phyloP scores from a whole-genome alignment of 768 basidiomycete species.

The Tricholoma matsutake region DNA sequence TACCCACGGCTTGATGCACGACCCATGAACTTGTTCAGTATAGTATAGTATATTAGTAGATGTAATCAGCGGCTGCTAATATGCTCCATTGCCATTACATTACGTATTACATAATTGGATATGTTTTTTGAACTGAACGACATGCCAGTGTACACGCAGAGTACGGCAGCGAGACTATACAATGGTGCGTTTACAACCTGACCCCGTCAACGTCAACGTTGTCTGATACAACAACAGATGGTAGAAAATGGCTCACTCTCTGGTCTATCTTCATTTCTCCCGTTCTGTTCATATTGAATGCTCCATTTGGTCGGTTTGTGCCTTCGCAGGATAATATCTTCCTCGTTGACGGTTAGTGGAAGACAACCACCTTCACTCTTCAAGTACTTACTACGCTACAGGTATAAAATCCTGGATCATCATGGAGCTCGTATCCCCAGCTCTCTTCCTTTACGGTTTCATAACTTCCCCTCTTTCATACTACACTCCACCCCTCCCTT shows the following conservation, averaged over 20 bases:
- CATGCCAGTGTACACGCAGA: background rate
- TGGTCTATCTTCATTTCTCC: conserved; percentile 1
- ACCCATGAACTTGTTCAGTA: conserved; percentile 9
- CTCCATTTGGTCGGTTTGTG: conserved; percentile 10
- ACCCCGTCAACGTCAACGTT: background rate
- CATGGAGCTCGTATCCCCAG: conserved; percentile 71
- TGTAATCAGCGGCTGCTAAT: background rate
- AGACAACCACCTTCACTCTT: background rate
- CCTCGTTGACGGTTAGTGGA: conserved; percentile 6
- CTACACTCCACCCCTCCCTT: conserved; percentile 24
- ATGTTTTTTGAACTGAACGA: too few relatives aligned
- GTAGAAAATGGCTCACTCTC: conserved; percentile 10
- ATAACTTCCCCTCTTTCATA: conserved; percentile 45
- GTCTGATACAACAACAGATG: background rate
- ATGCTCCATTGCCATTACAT: too few relatives aligned
- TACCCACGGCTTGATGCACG: conserved; percentile 12
- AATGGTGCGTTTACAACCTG: background rate
- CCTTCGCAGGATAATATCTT: conserved; percentile 7
- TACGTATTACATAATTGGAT: too few relatives aligned
- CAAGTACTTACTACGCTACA: background rate
- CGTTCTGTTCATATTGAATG: conserved; percentile 6
- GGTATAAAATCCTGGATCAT: conserved; percentile 60
- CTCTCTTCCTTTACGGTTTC: conserved; percentile 49
- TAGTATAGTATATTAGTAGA: conserved; percentile 6
- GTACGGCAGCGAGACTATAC: background rate